Evolutionary conservation across 495 filamentous ascomycete species (phyloP).

Genomic region (Xylaria cubensis): DNA sequence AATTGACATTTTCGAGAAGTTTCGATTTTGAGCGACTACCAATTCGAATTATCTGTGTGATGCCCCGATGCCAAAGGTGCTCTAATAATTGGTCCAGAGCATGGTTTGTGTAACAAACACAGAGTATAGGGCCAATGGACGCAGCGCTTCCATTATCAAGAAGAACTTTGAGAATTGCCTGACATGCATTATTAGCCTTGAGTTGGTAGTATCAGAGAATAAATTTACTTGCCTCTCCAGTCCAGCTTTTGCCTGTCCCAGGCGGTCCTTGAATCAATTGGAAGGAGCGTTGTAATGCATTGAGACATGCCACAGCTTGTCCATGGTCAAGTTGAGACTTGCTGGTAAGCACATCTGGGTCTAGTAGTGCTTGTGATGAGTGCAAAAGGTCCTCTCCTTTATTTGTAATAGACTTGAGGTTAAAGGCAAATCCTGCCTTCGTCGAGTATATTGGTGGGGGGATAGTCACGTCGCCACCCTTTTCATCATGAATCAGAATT

Average conservation of each 20-base stretch:
- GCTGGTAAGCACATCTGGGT: constrained; percentile 46
- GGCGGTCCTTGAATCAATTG: constrained; percentile 81
- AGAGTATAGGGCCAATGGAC: constrained; percentile 68
- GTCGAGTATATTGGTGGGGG: constrained; percentile 61
- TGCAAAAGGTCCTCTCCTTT: constrained; percentile 42
- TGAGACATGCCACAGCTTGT: constrained; percentile 63
- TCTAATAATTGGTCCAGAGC: constrained; percentile 77
- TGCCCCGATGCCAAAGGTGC: constrained; percentile 61
- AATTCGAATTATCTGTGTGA: constrained; percentile 70
- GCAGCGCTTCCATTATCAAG: constrained; percentile 59
- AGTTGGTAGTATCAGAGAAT: background rate
- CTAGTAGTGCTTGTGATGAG: constrained; percentile 41
- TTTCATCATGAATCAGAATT: constrained; percentile 54
- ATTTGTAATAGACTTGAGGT: constrained; percentile 55
- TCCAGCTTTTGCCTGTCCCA: constrained; percentile 76
- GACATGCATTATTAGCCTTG: background rate
- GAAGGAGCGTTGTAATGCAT: constrained; percentile 60
- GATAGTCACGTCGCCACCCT: constrained; percentile 11
- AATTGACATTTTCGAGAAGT: constrained; percentile 51
- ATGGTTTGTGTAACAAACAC: constrained; percentile 73
- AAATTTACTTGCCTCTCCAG: constrained; percentile 14
- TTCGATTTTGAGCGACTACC: constrained; percentile 69
- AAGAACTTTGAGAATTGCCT: constrained; percentile 64
- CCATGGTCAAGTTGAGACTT: constrained; percentile 61
- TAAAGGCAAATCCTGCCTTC: constrained; percentile 57